Evolutionary conservation across 148 eudicot species (phyloP), one percentile per base, ranked within the genome.

Genomic region (Rheum nobile): DNA sequence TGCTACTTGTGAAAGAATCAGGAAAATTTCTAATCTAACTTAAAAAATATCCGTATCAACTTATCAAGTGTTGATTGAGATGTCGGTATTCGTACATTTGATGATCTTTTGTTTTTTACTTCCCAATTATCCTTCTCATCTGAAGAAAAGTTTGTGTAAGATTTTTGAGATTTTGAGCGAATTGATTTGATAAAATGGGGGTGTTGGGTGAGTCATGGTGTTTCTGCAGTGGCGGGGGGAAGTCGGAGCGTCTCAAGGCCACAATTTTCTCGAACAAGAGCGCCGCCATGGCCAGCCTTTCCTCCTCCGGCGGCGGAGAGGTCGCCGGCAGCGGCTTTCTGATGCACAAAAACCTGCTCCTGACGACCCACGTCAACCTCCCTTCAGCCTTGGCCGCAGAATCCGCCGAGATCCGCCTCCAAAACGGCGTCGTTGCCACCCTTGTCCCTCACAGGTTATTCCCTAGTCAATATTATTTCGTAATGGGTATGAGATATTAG

Each of bases 201-300:
- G 85, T 88, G 10, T 77, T 88, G 74, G 77, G 82, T 14, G 93
- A 91, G 44, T 91, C 97, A 0, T 91, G 93, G 98, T 95, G 97
- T 73, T 91, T 91, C 79, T 95, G 98, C 85, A 88, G 84, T 75
- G 96, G 97, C 16, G 90, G 93, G 22, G 97, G 93, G 19, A 95
- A 90, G 81, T 90, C 97, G 22, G 97, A 90, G 84, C 86, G 86
- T 26, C 85, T 85, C 50, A 91, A 91, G 77, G 93, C 84, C 21
- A 57, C 86, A 57, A 86, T 95, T 46, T 91, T 82, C 75, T 74
- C 90, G 63, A 80, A 85, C 32, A 94, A 88, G 80, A 84, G 87
- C 50, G 63, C 87, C 19, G 87, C 96, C 24, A 88, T 90, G 88
- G 97, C 83, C 0, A 82, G 84, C 55, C 83, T 94, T 13, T 78